Conservation (phyloP, 179 eudicot species). For the Carnegiea gigantea region DNA sequence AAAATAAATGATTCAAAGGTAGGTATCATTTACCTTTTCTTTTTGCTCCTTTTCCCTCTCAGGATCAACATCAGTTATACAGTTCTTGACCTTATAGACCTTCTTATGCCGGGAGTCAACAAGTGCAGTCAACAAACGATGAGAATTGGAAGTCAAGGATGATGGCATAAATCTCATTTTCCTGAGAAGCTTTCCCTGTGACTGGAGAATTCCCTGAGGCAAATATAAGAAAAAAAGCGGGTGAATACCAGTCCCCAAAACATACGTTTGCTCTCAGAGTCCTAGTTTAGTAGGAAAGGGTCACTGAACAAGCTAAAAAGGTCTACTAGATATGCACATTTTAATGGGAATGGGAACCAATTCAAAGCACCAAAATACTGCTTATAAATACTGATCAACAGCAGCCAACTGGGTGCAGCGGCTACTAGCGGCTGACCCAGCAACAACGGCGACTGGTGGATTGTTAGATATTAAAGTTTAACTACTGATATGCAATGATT, state of each 20-base stretch:
- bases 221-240: background rate
- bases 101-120: constrained; percentile 97
- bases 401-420: too few species aligned
- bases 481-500: too few species aligned
- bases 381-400: too few species aligned
- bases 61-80: constrained; percentile 96
- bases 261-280: background rate
- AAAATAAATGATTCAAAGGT: constrained; percentile 1
- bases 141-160: constrained; percentile 88
- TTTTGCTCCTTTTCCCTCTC: constrained; percentile 98
- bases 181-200: constrained; percentile 80
- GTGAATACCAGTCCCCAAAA: background rate
- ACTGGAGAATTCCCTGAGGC: constrained; percentile 87
- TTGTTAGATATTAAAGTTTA: too few species aligned
- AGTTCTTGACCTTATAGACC: constrained; percentile 87
- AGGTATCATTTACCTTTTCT: constrained; percentile 55
- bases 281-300: background rate
- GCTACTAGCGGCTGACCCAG: too few species aligned
- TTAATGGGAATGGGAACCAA: background rate
- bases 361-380: background rate
- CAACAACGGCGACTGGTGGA: too few species aligned
- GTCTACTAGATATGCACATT: background rate
- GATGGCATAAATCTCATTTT: constrained; percentile 99
- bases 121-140: constrained; percentile 86
- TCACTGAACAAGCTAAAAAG: background rate